These are phyloP conservation scores for Lactarius akahatsu DNA, from an alignment of 768 basidiomycete genomes.

Conservation along the genomic window DNA sequence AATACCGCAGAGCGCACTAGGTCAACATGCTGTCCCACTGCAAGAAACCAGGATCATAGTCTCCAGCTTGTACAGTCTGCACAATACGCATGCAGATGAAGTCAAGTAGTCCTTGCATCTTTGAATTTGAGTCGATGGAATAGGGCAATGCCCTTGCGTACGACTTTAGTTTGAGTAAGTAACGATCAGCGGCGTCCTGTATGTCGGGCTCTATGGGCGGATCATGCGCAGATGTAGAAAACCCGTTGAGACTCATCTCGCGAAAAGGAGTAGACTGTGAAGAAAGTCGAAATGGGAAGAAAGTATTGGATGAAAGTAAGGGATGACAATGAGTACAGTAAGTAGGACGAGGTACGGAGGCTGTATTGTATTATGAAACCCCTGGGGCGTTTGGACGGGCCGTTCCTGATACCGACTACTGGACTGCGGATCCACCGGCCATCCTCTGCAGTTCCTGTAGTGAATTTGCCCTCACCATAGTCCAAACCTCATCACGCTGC, in stretches of 20 bases:
- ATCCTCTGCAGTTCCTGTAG: constrained; percentile 72
- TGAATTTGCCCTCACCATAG: constrained; percentile 69
- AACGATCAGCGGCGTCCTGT: constrained; percentile 42
- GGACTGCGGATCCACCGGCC: constrained; percentile 37
- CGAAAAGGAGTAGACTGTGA: constrained; percentile 10
- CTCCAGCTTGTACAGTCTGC: constrained; percentile 75
- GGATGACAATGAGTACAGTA: background rate
- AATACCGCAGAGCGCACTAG: constrained; percentile 49
- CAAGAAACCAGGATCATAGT: constrained; percentile 76
- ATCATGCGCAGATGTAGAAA: constrained; percentile 37
- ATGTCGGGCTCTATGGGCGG: constrained; percentile 37
- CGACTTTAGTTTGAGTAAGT: constrained; percentile 57
- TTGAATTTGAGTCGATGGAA: constrained; percentile 69
- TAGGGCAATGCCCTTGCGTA: constrained; percentile 73
- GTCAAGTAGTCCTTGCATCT: constrained; percentile 75
- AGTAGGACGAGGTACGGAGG: background rate
- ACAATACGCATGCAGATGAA: constrained; percentile 65
- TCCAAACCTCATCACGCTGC: constrained; percentile 75
- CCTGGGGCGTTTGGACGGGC: background rate
- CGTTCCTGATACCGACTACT: constrained; percentile 2
- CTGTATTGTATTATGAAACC: constrained; percentile 20
- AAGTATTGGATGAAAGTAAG: background rate
- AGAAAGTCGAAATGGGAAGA: constrained; percentile 1
- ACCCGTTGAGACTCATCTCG: constrained; percentile 20
- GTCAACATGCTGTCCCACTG: constrained; percentile 79